phyloP scores from a whole-genome alignment of 2,329 filamentous ascomycete species.

The Boeremia exigua region DNA sequence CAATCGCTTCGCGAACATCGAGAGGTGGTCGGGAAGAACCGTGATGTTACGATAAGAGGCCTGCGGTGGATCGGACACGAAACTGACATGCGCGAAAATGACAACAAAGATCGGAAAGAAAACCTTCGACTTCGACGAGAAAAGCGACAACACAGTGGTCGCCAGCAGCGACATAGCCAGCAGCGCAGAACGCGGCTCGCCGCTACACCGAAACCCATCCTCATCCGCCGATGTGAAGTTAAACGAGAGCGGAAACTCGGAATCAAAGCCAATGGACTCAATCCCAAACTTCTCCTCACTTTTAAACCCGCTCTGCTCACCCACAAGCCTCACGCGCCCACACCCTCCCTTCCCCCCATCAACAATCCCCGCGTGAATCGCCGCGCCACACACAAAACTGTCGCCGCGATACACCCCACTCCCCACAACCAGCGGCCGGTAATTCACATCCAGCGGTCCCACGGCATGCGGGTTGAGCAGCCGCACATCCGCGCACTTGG shows the following conservation, averaged over 20 bases:
- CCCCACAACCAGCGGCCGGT: conserved; percentile 61
- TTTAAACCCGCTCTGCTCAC: conserved; percentile 67
- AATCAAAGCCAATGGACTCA: conserved; percentile 76
- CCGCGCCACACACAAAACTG: conserved; percentile 85
- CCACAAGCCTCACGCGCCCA: conserved; percentile 76
- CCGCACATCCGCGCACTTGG: conserved; percentile 69
- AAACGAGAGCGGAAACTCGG: conserved; percentile 86
- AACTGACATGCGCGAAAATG: conserved; percentile 84
- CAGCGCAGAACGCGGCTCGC: conserved; percentile 79
- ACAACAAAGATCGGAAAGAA: conserved; percentile 85
- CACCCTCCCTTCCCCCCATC: conserved; percentile 75
- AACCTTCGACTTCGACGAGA: conserved; percentile 74
- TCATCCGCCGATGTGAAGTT: conserved; percentile 65
- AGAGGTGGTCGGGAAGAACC: conserved; percentile 56
- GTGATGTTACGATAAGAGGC: conserved; percentile 57
- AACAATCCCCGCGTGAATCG: conserved; percentile 81
- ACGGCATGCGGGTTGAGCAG: conserved; percentile 76
- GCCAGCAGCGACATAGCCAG: conserved; percentile 79
- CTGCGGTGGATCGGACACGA: conserved; percentile 83
- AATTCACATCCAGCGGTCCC: conserved; percentile 67
- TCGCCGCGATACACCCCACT: conserved; percentile 82
- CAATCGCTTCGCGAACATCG: conserved; percentile 75
- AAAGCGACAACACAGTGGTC: conserved; percentile 74
- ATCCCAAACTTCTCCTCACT: conserved; percentile 73
- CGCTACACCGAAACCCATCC: conserved; percentile 67